These are phyloP conservation scores for Trichopus zeylanicus DNA, from an alignment of 116 monocot species.

Conservation along the genomic window DNA sequence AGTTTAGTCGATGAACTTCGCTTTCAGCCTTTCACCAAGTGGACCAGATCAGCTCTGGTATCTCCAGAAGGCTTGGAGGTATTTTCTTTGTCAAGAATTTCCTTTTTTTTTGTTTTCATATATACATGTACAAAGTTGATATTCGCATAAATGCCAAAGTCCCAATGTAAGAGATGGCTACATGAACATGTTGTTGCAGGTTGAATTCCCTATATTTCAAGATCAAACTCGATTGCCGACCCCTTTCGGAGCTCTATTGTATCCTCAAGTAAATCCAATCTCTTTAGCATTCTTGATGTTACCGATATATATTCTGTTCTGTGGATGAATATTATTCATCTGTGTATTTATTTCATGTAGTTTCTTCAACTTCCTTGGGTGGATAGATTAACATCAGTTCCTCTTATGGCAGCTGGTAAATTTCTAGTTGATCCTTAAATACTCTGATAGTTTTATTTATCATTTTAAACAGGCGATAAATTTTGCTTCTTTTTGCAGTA, in stretches of 20 bases:
- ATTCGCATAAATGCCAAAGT: too few relatives aligned
- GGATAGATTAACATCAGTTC: constrained; percentile 51
- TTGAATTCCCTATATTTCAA: constrained; percentile 59
- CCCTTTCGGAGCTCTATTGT: constrained; percentile 57
- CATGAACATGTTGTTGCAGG: constrained; percentile 22
- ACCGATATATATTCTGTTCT: not conserved
- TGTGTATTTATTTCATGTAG: constrained; percentile 18
- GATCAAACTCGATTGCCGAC: constrained; percentile 47
- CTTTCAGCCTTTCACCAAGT: constrained; percentile 52
- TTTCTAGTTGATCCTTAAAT: not conserved
- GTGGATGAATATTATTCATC: too few relatives aligned
- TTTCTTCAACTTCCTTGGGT: constrained; percentile 42
- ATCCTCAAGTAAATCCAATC: constrained; percentile 47
- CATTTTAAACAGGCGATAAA: not conserved
- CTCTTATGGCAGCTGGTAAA: constrained; percentile 57
- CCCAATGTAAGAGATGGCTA: too few relatives aligned
- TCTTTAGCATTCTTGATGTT: not conserved
- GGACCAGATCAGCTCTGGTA: constrained; percentile 42
- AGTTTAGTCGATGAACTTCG: constrained; percentile 53
- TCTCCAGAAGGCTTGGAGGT: constrained; percentile 54
- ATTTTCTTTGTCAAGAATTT: too few relatives aligned
- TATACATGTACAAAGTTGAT: not conserved
- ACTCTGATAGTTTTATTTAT: not conserved
- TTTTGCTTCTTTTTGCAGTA: constrained; percentile 25
- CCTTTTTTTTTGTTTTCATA: not conserved